phyloP scores from a whole-genome alignment of 495 filamentous ascomycete genomes.

The Xylaria sp. region DNA sequence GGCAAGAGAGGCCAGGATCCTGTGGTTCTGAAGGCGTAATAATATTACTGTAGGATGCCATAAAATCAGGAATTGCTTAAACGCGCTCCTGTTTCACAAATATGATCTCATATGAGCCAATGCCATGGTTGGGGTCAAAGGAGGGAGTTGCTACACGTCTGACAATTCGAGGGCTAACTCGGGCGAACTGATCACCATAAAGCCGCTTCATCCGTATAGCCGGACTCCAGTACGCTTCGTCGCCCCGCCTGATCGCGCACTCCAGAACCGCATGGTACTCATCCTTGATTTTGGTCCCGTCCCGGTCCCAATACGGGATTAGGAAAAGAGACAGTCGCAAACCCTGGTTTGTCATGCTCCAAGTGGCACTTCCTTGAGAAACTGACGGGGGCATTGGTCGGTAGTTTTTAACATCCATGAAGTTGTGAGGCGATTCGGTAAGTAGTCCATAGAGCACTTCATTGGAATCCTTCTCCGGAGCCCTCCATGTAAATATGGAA shows the following conservation, averaged over 20 bases:
- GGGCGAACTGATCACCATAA: conserved; percentile 23
- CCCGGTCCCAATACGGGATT: background rate
- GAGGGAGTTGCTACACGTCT: background rate
- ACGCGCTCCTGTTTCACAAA: conserved; percentile 12
- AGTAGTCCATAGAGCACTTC: conserved; percentile 22
- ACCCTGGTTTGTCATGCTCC: conserved; percentile 23
- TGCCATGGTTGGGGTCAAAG: background rate
- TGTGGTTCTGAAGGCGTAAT: background rate
- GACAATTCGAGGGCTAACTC: conserved; percentile 5
- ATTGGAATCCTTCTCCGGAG: background rate
- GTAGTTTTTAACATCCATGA: background rate
- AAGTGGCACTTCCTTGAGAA: conserved; percentile 4
- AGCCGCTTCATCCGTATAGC: conserved; percentile 18
- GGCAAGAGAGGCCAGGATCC: background rate
- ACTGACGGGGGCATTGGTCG: conserved; percentile 14
- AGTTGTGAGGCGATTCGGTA: conserved; percentile 6
- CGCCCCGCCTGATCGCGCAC: background rate
- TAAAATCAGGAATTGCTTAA: conserved; percentile 4
- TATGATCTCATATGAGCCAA: background rate
- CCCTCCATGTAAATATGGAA: conserved; percentile 20
- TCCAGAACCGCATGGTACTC: conserved; percentile 4
- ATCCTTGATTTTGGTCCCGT: background rate
- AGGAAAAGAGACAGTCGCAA: conserved; percentile 18
- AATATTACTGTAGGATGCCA: conserved; percentile 5
- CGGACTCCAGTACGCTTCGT: conserved; percentile 3